A percentile compares a stretch with the other conserved stretches of the same genome.
phyloP scores from a whole-genome alignment of 2,329 filamentous ascomycete species.

The Paradendryphiella salina region DNA sequence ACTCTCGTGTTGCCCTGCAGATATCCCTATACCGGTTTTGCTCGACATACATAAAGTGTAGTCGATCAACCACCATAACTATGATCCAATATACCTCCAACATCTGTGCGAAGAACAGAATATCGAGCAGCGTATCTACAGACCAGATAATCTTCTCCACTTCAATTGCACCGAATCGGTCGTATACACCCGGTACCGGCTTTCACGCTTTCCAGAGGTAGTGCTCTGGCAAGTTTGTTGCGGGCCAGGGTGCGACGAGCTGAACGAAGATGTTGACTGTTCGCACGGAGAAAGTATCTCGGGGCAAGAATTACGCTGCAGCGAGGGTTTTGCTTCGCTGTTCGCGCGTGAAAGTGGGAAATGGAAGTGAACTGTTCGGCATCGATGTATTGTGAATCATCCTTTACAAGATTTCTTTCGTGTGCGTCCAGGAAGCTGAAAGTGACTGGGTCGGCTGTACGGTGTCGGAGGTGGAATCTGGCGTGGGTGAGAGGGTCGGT shows the following conservation, averaged over 20 bases:
- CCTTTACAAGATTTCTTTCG: not conserved
- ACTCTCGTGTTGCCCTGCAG: not conserved
- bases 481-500: not conserved
- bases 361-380: not conserved
- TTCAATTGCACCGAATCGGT: not conserved
- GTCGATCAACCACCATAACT: not conserved
- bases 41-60: not conserved
- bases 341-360: not conserved
- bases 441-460: not conserved
- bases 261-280: slow-evolving; percentile 9
- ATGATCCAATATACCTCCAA: slow-evolving; percentile 1
- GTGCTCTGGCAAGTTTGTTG: slow-evolving; percentile 4
- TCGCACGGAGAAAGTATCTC: not conserved
- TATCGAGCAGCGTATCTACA: not conserved
- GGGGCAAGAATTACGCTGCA: not conserved
- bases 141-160: slow-evolving; percentile 2
- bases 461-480: slow-evolving; percentile 7
- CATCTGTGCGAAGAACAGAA: not conserved
- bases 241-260: slow-evolving; percentile 1
- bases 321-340: not conserved
- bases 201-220: slow-evolving; percentile 2
- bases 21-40: not conserved
- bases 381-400: not conserved
- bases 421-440: not conserved
- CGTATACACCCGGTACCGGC: not conserved